Evolutionary conservation across 345 rosid species (phyloP).

Genomic region (Populus alba): DNA sequence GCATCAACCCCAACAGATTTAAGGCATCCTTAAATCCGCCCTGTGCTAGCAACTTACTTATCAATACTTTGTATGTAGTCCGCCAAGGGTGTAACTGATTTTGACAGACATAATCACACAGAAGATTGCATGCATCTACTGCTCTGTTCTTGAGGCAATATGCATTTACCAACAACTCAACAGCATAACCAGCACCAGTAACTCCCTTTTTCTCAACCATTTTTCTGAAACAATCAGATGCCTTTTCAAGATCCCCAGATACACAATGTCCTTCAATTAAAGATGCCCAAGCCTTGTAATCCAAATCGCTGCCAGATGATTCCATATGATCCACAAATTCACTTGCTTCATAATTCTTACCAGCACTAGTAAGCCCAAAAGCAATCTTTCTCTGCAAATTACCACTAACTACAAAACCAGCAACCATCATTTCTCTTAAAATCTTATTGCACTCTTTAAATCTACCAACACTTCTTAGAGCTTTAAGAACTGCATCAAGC

Average conservation of each 20-base stretch:
- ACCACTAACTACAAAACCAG: constrained; percentile 44
- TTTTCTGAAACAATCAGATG: constrained; percentile 48
- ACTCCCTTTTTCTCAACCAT: constrained; percentile 54
- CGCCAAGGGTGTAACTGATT: constrained; percentile 55
- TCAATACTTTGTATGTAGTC: constrained; percentile 58
- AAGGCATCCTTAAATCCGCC: constrained; percentile 69
- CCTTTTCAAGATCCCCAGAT: constrained; percentile 64
- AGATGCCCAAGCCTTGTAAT: constrained; percentile 57
- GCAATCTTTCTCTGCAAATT: constrained; percentile 56
- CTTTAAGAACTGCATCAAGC: constrained; percentile 62
- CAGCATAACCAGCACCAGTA: constrained; percentile 43
- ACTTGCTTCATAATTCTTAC: constrained; percentile 46
- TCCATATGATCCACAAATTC: constrained; percentile 52
- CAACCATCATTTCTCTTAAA: constrained; percentile 62
- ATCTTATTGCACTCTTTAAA: constrained; percentile 52
- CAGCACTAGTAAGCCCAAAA: constrained; percentile 51
- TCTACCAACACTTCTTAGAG: constrained; percentile 63
- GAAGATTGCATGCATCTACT: constrained; percentile 59
- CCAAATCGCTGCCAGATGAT: constrained; percentile 47
- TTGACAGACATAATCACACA: constrained; percentile 34
- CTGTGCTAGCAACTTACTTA: constrained; percentile 54
- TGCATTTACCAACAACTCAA: constrained; percentile 58
- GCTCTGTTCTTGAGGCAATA: constrained; percentile 65
- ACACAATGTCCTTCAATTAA: constrained; percentile 70
- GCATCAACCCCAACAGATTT: constrained; percentile 62